Percentiles rank a stretch among this genome's conserved stretches.
phyloP scores from a whole-genome alignment of 1,284 basidiomycete genomes.

The Vanrija sp. region DNA sequence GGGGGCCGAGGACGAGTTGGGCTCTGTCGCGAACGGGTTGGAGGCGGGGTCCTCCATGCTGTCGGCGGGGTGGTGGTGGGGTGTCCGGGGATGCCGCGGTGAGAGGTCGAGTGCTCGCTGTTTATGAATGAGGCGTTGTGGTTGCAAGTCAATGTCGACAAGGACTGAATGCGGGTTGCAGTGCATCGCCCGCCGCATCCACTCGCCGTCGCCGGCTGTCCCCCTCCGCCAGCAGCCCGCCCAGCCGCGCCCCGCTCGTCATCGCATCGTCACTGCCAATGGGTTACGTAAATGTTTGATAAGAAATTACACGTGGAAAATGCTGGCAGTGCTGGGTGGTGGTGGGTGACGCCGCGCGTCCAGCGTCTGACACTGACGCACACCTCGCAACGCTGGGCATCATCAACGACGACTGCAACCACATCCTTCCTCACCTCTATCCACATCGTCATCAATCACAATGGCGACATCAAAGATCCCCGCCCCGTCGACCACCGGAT shows the following conservation, averaged over 20 bases:
- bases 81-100: background rate
- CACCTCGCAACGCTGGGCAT: background rate
- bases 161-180: background rate
- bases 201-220: background rate
- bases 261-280: background rate
- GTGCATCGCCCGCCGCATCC: background rate
- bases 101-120: no score
- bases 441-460: slow-evolving; percentile 8
- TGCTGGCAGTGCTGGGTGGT: background rate
- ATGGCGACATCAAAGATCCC: slow-evolving; percentile 30
- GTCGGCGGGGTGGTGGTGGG: background rate
- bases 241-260: background rate
- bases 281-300: no score
- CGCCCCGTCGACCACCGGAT: slow-evolving; percentile 51
- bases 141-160: background rate
- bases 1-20: slow-evolving; percentile 1
- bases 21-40: slow-evolving; percentile 17
- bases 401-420: background rate
- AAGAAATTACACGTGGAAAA: no score
- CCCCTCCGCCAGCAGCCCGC: background rate
- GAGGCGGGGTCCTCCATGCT: slow-evolving; percentile 19
- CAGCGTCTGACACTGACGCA: background rate
- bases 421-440: background rate
- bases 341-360: slow-evolving; percentile 14
- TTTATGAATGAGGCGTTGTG: background rate